Conservation (phyloP, 306 rosid genomes). For the Lathyrus tuberosus region DNA sequence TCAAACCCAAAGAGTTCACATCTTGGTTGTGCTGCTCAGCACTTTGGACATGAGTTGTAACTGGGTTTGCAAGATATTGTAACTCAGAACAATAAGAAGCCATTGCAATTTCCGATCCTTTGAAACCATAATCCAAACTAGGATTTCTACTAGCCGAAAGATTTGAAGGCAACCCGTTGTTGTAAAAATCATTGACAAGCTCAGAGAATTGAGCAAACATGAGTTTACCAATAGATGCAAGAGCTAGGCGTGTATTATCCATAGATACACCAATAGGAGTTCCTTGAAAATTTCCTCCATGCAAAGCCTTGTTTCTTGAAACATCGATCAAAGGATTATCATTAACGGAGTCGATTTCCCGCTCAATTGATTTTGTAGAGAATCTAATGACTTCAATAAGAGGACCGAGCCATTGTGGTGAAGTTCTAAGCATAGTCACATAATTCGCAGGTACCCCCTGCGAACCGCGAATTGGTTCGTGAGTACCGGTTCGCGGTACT, state of each 20-base stretch:
- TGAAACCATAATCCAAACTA: constrained; percentile 86
- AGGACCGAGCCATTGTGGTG: constrained; percentile 97
- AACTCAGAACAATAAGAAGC: constrained; percentile 57
- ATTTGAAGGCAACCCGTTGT: constrained; percentile 85
- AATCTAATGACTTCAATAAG: constrained; percentile 75
- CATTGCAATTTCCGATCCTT: constrained; percentile 72
- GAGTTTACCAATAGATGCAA: constrained; percentile 86
- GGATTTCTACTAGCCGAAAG: constrained; percentile 79
- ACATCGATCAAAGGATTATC: constrained; percentile 92
- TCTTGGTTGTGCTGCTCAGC: constrained; percentile 61
- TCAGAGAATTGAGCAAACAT: constrained; percentile 90
- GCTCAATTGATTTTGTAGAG: constrained; percentile 81
- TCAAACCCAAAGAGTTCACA: constrained; percentile 77
- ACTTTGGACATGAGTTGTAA: constrained; percentile 54
- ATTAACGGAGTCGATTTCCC: constrained; percentile 89
- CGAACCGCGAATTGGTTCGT: too few relatives aligned
- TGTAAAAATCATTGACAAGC: constrained; percentile 85
- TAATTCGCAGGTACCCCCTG: too few relatives aligned
- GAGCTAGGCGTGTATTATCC: constrained; percentile 91
- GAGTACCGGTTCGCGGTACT: too few relatives aligned
- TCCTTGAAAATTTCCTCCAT: constrained; percentile 94
- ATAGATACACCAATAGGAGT: constrained; percentile 94
- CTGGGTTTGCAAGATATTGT: constrained; percentile 54
- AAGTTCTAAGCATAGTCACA: too few relatives aligned
- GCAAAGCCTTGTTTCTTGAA: constrained; percentile 85